Evolutionary conservation across 345 rosid species (phyloP).

Genomic region (Boechera retrofracta): DNA sequence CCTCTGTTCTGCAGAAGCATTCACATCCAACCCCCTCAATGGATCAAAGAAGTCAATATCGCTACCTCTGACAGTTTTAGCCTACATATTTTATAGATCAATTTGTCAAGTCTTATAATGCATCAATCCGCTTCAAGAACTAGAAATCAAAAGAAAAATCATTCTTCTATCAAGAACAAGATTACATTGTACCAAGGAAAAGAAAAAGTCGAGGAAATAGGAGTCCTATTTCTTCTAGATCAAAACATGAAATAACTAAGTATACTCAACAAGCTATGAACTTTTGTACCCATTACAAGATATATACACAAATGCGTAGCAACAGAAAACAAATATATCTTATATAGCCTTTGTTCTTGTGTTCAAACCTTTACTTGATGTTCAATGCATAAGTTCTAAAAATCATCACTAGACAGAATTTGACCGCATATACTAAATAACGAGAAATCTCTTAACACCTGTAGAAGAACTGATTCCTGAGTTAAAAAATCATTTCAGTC

Average conservation of each 20-base stretch:
- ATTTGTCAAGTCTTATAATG: slow-evolving; percentile 6
- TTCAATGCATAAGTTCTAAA: background rate
- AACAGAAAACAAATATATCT: background rate
- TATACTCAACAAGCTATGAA: background rate
- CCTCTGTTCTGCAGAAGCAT: slow-evolving; percentile 42
- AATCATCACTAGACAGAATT: background rate
- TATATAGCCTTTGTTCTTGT: background rate
- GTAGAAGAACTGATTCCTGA: background rate
- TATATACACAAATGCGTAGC: background rate
- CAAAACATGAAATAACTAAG: background rate
- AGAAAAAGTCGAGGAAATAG: background rate
- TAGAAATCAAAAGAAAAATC: background rate
- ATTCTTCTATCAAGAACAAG: slow-evolving; percentile 6
- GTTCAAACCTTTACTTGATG: background rate
- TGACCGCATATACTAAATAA: background rate
- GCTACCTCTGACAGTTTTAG: slow-evolving; percentile 36
- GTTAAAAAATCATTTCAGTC: slow-evolving; percentile 1
- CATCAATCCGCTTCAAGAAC: background rate
- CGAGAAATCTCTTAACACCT: background rate
- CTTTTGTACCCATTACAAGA: background rate
- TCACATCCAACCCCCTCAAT: slow-evolving; percentile 52
- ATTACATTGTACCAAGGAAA: background rate
- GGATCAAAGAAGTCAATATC: slow-evolving; percentile 73
- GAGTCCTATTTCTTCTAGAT: background rate
- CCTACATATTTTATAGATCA: slow-evolving; percentile 42